phyloP scores from a whole-genome alignment of 805 yeast species.

The Metschnikowia lunata region DNA sequence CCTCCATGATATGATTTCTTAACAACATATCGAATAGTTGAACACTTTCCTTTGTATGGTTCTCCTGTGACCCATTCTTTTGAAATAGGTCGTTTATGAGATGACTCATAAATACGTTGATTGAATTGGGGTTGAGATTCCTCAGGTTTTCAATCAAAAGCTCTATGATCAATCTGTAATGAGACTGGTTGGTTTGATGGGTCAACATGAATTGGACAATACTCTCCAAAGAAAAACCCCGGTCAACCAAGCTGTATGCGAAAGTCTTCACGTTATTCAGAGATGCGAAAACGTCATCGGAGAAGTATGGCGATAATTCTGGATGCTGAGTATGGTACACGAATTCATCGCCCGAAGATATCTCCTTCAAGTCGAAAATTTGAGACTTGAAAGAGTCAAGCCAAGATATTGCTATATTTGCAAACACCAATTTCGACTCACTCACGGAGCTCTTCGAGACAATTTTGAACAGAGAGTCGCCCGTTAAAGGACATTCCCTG shows the following conservation, averaged over 20 bases:
- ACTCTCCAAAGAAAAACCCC: slow-evolving; percentile 7
- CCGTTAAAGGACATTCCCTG: slow-evolving; percentile 25
- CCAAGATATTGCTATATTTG: slow-evolving; percentile 29
- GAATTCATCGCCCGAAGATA: background rate
- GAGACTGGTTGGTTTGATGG: slow-evolving; percentile 9
- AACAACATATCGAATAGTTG: slow-evolving; percentile 3
- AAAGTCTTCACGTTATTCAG: slow-evolving; percentile 5
- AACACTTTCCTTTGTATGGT: background rate
- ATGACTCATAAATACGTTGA: slow-evolving; percentile 12
- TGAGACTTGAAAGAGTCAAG: slow-evolving; percentile 23
- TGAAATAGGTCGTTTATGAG: slow-evolving; percentile 13
- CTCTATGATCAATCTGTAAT: slow-evolving; percentile 13
- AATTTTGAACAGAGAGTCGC: slow-evolving; percentile 23
- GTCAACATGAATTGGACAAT: slow-evolving; percentile 14
- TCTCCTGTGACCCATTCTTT: background rate
- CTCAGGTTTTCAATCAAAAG: slow-evolving; percentile 11
- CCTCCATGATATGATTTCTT: slow-evolving; percentile 4
- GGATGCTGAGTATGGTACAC: slow-evolving; percentile 3
- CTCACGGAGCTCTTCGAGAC: slow-evolving; percentile 13
- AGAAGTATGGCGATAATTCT: slow-evolving; percentile 1
- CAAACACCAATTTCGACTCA: slow-evolving; percentile 22
- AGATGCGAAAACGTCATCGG: slow-evolving; percentile 1
- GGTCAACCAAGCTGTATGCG: background rate
- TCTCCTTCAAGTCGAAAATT: slow-evolving; percentile 12
- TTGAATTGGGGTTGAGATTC: slow-evolving; percentile 10